Base-by-base conservation (phyloP, 2,329 filamentous ascomycete genomes). In the Hypoxylon sp. region DNA sequence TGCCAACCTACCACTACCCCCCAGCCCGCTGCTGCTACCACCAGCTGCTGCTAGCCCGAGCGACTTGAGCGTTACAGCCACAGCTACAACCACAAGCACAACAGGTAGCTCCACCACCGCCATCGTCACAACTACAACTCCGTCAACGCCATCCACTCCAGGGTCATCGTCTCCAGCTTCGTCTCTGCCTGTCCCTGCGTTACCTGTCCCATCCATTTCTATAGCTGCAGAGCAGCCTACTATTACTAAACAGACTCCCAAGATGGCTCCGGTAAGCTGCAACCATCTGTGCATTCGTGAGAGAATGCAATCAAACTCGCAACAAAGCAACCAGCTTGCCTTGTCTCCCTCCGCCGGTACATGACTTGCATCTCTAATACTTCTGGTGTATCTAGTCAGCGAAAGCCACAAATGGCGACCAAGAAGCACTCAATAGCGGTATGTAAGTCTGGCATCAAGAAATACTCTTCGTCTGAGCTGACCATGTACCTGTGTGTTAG, bases 191-290 rank as follows among this genome's bases (percentile, higher is more conserved):
- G 72, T 48, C 71, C 77, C 68, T 73, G 77, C 66, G 74, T 73
- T 58, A 66, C 65, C 67, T 42, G 57, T 71, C 9, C 59, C 61
- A 0, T 61, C 71, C 48, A 57, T 70, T 7, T 48, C 72, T 53
- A 60, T 69, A 74, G 71, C 74, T 75, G 64, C 68, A 67, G 70
- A 72, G 57, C 70, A 65, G 55, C 63, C 69, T 45, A 57, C 67
- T 63, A 64, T 58, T 65, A 69, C 70, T 26, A 69, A 72, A 65
- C 67, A 72, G 71, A 73, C 78, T 74, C 74, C 76, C 80, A 84
- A 79, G 72, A 87, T 87, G 85, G 81, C 84, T 80, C 80, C 84
- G 74, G 85, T 87, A 84, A 80, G 84, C 80, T 76, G 66, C 69
- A 64, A 68, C 67, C 38, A 33, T 18, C 60, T 11, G 22, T 20